Conservation (phyloP, 2,329 filamentous ascomycete genomes). For the Neofusicoccum parvum region DNA sequence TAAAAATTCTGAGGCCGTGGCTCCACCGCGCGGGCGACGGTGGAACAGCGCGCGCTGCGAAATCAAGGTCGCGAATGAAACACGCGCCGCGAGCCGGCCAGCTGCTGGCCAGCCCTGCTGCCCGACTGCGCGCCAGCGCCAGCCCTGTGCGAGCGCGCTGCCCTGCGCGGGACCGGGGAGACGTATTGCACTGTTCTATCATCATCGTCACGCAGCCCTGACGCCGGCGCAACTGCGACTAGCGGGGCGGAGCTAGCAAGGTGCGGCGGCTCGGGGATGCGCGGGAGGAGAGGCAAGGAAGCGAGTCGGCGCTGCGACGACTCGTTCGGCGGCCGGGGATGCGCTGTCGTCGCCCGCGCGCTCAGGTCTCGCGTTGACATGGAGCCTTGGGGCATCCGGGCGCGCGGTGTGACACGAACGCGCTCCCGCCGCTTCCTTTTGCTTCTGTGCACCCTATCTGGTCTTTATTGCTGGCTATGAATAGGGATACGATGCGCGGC, state of each 20-base stretch:
- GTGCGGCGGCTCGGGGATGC: conserved; percentile 16
- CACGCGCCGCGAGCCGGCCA: conserved; percentile 4
- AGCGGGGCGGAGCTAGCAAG: conserved; percentile 17
- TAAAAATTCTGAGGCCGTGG: neutral
- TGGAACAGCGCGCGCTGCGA: neutral
- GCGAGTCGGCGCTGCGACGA: neutral
- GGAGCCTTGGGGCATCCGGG: neutral
- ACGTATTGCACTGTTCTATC: conserved; percentile 3
- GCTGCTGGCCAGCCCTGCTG: conserved; percentile 12
- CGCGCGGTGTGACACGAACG: conserved; percentile 8
- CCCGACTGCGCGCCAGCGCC: conserved; percentile 4
- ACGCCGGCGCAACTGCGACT: neutral
- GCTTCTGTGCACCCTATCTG: conserved; percentile 12
- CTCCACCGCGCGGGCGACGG: conserved; percentile 6
- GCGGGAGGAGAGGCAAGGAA: conserved; percentile 5
- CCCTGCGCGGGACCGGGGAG: neutral
- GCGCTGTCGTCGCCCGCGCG: too few relatives aligned
- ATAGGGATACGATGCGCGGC: conserved; percentile 18
- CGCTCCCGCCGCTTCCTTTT: conserved; percentile 9
- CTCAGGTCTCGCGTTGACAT: too few relatives aligned
- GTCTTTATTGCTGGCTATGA: conserved; percentile 16
- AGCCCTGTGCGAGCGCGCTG: conserved; percentile 15
- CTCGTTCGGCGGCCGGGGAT: neutral
- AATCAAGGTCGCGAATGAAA: conserved; percentile 19
- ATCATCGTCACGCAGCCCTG: neutral